These are phyloP conservation scores for Rugosomyces carneus DNA, from an alignment of 1,284 basidiomycete species.

Conservation along the genomic window DNA sequence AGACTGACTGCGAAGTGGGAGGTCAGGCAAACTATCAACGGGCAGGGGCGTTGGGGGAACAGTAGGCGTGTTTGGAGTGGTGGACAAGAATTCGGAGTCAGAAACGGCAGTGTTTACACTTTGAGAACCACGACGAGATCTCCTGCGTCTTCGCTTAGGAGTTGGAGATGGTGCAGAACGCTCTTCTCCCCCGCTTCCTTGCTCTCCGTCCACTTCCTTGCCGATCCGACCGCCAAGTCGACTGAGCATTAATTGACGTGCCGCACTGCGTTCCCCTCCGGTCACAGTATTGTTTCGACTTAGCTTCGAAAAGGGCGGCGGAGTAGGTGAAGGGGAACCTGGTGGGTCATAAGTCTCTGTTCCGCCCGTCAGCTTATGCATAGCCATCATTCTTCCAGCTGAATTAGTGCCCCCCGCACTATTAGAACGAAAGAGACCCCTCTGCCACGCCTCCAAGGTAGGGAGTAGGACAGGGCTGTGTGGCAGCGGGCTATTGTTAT, in stretches of 20 bases:
- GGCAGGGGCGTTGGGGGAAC: conserved; percentile 48
- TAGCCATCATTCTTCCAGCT: conserved; percentile 50
- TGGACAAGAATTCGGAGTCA: conserved; percentile 57
- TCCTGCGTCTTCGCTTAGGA: conserved; percentile 49
- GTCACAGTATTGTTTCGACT: conserved; percentile 73
- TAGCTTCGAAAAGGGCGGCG: conserved; percentile 41
- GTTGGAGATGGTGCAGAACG: conserved; percentile 39
- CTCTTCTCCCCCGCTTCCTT: conserved; percentile 56
- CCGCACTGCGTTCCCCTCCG: conserved; percentile 68
- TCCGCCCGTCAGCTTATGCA: conserved; percentile 69
- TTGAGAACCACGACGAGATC: conserved; percentile 52
- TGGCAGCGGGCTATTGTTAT: conserved; percentile 58
- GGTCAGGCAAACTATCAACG: conserved; percentile 28
- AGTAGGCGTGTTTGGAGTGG: conserved; percentile 56
- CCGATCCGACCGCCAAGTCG: conserved; percentile 56
- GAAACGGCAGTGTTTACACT: conserved; percentile 46
- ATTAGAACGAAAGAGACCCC: conserved; percentile 70
- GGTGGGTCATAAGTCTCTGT: conserved; percentile 53
- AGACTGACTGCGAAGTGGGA: conserved; percentile 29
- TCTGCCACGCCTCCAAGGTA: conserved; percentile 64
- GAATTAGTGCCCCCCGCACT: conserved; percentile 54
- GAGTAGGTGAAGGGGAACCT: conserved; percentile 44
- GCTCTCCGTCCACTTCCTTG: conserved; percentile 56
- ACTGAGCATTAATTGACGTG: conserved; percentile 57
- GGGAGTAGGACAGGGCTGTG: conserved; percentile 55